Evolutionary conservation across 2,329 filamentous ascomycete species (phyloP).

Genomic region (Penicillium sp.): DNA sequence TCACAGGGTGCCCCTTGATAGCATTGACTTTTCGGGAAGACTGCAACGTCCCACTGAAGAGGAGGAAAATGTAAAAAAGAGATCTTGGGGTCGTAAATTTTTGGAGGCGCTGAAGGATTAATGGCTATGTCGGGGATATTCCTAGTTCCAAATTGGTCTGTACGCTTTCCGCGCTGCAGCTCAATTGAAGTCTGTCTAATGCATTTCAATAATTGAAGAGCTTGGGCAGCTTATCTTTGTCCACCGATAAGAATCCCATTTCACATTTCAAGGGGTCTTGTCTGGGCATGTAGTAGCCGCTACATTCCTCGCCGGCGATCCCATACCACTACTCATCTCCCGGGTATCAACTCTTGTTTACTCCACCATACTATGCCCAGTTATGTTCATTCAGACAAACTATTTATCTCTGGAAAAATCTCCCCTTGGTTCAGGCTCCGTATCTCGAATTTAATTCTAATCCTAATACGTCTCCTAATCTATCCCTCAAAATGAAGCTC

Average conservation of each 20-base stretch:
- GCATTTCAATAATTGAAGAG: neutral
- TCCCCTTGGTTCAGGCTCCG: neutral
- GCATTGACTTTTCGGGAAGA: slow-evolving; percentile 5
- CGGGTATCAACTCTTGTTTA: slow-evolving; percentile 6
- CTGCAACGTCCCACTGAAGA: neutral
- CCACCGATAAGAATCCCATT: neutral
- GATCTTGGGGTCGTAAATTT: neutral
- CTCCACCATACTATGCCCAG: neutral
- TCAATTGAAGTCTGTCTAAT: no score
- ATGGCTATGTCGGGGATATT: no score
- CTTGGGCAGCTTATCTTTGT: neutral
- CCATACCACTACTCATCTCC: slow-evolving; percentile 11
- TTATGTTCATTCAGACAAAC: neutral
- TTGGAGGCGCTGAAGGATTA: slow-evolving; percentile 6
- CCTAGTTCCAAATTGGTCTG: no score
- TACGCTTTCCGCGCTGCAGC: neutral
- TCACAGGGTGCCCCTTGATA: slow-evolving; percentile 1
- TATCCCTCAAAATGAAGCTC: slow-evolving; percentile 23
- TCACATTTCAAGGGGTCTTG: neutral
- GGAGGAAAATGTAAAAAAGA: neutral
- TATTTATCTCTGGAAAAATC: neutral
- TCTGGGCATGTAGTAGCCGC: neutral
- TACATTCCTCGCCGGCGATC: slow-evolving; percentile 3
- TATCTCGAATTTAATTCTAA: neutral
- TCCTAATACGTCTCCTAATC: neutral